Conservation (phyloP, 495 filamentous ascomycete species). For the Penicillium egyptiacum region DNA sequence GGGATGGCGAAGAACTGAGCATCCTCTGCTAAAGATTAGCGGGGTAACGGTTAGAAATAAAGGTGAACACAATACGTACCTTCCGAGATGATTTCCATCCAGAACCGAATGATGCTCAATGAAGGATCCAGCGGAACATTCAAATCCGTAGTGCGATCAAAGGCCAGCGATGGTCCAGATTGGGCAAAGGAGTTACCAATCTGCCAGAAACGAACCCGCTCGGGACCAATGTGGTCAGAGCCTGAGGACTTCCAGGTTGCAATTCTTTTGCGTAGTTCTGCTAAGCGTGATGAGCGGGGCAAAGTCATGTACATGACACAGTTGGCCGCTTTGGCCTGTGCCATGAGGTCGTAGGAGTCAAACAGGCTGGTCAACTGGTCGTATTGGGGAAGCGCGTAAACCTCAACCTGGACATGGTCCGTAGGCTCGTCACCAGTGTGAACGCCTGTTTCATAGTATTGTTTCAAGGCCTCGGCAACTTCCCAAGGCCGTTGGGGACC, state of each 20-base stretch:
- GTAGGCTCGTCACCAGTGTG: slow-evolving; percentile 15
- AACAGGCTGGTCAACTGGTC: slow-evolving; percentile 42
- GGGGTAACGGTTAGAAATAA: neutral
- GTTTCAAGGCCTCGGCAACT: slow-evolving; percentile 32
- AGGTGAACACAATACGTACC: slow-evolving; percentile 19
- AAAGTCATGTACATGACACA: slow-evolving; percentile 45
- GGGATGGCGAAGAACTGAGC: slow-evolving; percentile 47
- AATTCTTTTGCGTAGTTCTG: slow-evolving; percentile 47
- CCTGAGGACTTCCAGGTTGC: slow-evolving; percentile 34
- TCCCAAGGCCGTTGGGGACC: slow-evolving; percentile 48
- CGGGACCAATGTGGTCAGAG: slow-evolving; percentile 25
- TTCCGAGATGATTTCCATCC: slow-evolving; percentile 47
- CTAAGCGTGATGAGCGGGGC: slow-evolving; percentile 38
- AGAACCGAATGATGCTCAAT: slow-evolving; percentile 37
- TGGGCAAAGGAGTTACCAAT: slow-evolving; percentile 42
- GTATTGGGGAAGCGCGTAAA: slow-evolving; percentile 41
- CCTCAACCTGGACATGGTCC: slow-evolving; percentile 41
- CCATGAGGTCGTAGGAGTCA: slow-evolving; percentile 49
- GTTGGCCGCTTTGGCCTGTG: slow-evolving; percentile 39
- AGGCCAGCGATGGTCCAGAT: slow-evolving; percentile 37
- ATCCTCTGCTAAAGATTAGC: slow-evolving; percentile 27
- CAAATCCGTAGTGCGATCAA: slow-evolving; percentile 40
- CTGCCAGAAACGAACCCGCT: slow-evolving; percentile 47
- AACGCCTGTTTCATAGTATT: slow-evolving; percentile 41
- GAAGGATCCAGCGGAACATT: slow-evolving; percentile 35